Conservation (phyloP, 768 basidiomycete species). For the Phaffia australis region DNA sequence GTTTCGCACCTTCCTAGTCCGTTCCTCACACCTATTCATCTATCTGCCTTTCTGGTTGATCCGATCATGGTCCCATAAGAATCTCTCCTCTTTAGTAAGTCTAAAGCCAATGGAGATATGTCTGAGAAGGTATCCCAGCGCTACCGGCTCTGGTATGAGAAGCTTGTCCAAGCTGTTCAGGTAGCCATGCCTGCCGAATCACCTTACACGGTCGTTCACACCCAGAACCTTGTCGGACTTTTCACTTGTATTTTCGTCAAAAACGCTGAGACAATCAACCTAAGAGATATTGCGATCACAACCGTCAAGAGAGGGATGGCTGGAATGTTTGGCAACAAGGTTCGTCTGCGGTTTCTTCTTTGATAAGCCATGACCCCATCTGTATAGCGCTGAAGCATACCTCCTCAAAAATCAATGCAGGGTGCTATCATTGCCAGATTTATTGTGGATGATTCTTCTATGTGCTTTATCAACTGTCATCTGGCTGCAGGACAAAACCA, state of each 20-base stretch:
- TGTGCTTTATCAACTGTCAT: conserved; percentile 95
- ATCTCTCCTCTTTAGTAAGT: conserved; percentile 67
- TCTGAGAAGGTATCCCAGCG: conserved; percentile 76
- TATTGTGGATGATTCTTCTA: conserved; percentile 77
- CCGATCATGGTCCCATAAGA: conserved; percentile 40
- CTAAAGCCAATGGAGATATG: conserved; percentile 51
- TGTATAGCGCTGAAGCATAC: not conserved
- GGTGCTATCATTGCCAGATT: conserved; percentile 82
- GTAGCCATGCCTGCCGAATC: conserved; percentile 58
- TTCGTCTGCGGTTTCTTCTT: conserved; percentile 35
- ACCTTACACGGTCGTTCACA: conserved; percentile 70
- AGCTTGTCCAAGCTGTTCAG: conserved; percentile 59
- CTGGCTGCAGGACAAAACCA: conserved; percentile 80
- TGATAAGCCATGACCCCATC: not conserved
- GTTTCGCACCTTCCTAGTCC: not conserved
- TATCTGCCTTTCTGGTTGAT: not conserved
- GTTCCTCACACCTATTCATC: not conserved
- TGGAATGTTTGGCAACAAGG: conserved; percentile 92
- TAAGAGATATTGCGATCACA: conserved; percentile 63
- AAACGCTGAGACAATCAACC: conserved; percentile 48
- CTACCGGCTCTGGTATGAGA: conserved; percentile 83
- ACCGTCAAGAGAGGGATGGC: conserved; percentile 87
- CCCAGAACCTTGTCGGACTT: conserved; percentile 74
- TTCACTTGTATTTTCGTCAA: conserved; percentile 62
- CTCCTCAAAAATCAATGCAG: conserved; percentile 39